Evolutionary conservation across 768 basidiomycete genomes (phyloP).

Genomic region (Peribolospora baueri): DNA sequence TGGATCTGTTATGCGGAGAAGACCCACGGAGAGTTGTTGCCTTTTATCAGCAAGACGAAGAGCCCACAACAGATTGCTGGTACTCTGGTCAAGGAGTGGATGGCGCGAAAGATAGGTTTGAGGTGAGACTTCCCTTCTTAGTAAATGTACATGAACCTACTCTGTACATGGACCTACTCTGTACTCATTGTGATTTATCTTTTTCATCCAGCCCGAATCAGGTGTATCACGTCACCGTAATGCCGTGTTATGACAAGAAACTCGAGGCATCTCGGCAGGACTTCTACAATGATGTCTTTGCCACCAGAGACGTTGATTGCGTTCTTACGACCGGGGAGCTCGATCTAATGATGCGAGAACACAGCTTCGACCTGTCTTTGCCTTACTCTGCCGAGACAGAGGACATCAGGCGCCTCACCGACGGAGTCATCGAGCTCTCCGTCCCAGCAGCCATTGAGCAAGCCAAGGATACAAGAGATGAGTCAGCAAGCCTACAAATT

Average conservation of each 20-base stretch:
- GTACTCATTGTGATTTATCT: background rate
- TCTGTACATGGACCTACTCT: background rate
- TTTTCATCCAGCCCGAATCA: conserved; percentile 38
- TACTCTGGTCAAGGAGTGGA: conserved; percentile 69
- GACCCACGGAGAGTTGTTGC: conserved; percentile 77
- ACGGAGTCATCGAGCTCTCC: too few relatives aligned
- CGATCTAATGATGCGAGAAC: conserved; percentile 56
- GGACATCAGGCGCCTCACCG: too few relatives aligned
- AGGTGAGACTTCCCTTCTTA: conserved; percentile 28
- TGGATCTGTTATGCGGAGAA: conserved; percentile 99
- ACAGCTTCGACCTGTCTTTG: conserved; percentile 40
- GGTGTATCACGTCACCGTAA: conserved; percentile 87
- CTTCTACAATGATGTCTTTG: conserved; percentile 41
- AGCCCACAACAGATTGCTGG: conserved; percentile 92
- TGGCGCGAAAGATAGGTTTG: conserved; percentile 40
- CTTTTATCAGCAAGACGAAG: conserved; percentile 65
- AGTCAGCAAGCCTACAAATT: too few relatives aligned
- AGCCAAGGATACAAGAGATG: too few relatives aligned
- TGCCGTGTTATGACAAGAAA: conserved; percentile 99
- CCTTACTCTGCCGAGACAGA: too few relatives aligned
- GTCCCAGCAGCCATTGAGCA: too few relatives aligned
- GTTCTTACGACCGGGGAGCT: conserved; percentile 93
- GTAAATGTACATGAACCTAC: background rate
- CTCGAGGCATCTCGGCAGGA: conserved; percentile 87
- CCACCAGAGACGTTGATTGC: conserved; percentile 83